Evolutionary conservation across 2,329 filamentous ascomycete genomes (phyloP).

Genomic region (Arthroderma sp.): DNA sequence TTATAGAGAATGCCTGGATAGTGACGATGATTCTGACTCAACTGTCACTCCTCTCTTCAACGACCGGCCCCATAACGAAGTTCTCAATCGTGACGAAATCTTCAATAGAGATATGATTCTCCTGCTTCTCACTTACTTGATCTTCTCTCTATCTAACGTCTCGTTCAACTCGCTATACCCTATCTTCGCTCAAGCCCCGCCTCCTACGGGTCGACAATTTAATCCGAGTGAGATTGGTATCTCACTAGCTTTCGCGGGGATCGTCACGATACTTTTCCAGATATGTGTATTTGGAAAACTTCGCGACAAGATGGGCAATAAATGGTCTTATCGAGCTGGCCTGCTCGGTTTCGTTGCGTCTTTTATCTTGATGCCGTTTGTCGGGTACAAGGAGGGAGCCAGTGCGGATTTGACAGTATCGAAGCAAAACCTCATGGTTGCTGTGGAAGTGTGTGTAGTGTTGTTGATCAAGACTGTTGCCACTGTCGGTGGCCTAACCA

Average conservation of each 20-base stretch:
- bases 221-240: conserved; percentile 72
- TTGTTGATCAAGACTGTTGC: conserved; percentile 83
- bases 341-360: conserved; percentile 68
- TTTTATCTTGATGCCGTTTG: conserved; percentile 79
- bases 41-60: conserved; percentile 28
- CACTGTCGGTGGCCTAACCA: conserved; percentile 77
- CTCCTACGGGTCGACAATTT: conserved; percentile 65
- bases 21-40: conserved; percentile 33
- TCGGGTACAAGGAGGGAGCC: conserved; percentile 59
- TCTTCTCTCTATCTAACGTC: conserved; percentile 89
- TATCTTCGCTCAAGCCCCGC: conserved; percentile 67
- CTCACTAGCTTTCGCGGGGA: conserved; percentile 69
- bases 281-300: conserved; percentile 70
- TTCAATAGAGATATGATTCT: conserved; percentile 72
- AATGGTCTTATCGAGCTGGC: conserved; percentile 67
- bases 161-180: conserved; percentile 93
- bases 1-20: conserved; percentile 18
- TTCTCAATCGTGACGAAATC: conserved; percentile 47
- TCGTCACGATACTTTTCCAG: conserved; percentile 82
- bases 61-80: conserved; percentile 32
- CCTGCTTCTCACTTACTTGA: conserved; percentile 71
- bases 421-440: conserved; percentile 58
- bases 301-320: conserved; percentile 69
- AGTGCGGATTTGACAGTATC: conserved; percentile 45
- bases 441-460: conserved; percentile 65